Percentiles rank a stretch among this genome's conserved stretches.
phyloP scores from a whole-genome alignment of 768 basidiomycete genomes.

The Imleria badia region DNA sequence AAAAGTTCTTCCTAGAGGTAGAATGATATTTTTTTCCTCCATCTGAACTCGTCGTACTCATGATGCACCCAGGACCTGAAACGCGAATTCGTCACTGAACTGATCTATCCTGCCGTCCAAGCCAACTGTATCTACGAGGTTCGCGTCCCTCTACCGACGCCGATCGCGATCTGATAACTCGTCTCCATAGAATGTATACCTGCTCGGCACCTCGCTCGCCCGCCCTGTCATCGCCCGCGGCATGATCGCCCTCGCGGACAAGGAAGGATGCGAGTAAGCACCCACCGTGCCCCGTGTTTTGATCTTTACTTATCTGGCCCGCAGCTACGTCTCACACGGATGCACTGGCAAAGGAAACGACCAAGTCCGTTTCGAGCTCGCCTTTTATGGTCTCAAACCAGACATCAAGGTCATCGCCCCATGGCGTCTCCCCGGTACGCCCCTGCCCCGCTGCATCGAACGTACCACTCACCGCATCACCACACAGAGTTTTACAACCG shows the following conservation, averaged over 20 bases:
- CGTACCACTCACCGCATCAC: not conserved
- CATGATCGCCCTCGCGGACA: slow-evolving; percentile 92
- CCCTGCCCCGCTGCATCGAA: not conserved
- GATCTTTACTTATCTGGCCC: not conserved
- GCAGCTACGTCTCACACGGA: slow-evolving; percentile 92
- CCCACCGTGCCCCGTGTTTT: not conserved
- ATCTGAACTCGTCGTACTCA: not conserved
- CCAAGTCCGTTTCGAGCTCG: slow-evolving; percentile 98
- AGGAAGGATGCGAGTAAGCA: slow-evolving; percentile 93
- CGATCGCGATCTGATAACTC: not conserved
- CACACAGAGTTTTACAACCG: slow-evolving; percentile 89
- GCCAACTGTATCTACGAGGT: slow-evolving; percentile 99
- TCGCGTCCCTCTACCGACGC: slow-evolving; percentile 3
- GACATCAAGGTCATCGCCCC: slow-evolving; percentile 99
- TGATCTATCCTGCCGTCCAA: slow-evolving; percentile 98
- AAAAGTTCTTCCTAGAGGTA: slow-evolving; percentile 92
- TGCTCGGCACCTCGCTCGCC: slow-evolving; percentile 95
- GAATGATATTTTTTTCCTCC: not conserved
- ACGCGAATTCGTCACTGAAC: slow-evolving; percentile 91
- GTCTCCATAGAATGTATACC: slow-evolving; percentile 79
- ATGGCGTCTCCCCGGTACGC: slow-evolving; percentile 88
- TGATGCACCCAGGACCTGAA: slow-evolving; percentile 73
- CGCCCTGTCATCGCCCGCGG: slow-evolving; percentile 98
- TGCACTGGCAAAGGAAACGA: slow-evolving; percentile 99
- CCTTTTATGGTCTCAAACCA: slow-evolving; percentile 97